Conservation (phyloP, 208 protist genomes). For the Leishmania aethiopica region DNA sequence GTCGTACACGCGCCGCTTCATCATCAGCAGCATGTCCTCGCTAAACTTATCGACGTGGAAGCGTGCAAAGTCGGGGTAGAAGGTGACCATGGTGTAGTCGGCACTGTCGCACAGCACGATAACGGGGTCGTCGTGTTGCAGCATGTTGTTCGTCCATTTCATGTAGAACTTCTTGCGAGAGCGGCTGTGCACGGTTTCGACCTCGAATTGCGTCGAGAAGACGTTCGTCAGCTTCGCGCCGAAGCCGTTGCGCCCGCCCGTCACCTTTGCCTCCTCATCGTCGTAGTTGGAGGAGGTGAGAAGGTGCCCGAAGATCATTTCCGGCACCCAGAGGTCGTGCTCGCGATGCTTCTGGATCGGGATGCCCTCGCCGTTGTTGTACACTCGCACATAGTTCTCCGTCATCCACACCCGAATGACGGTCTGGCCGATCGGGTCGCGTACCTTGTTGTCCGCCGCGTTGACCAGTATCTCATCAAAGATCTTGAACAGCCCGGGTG, state of each 20-base stretch:
- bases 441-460: slow-evolving; percentile 99
- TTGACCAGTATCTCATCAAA: slow-evolving; percentile 99
- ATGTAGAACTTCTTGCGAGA: slow-evolving; percentile 95
- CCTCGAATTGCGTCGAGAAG: slow-evolving; percentile 97
- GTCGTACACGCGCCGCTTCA: slow-evolving; percentile 99
- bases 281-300: slow-evolving; percentile 99
- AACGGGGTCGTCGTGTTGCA: slow-evolving; percentile 87
- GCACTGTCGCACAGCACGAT: slow-evolving; percentile 78
- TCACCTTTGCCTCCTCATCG: slow-evolving; percentile 97
- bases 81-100: slow-evolving; percentile 99
- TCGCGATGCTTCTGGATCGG: slow-evolving; percentile 96
- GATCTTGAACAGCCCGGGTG: slow-evolving; percentile 99
- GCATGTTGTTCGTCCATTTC: slow-evolving; percentile 98
- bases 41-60: slow-evolving; percentile 97
- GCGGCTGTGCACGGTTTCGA: slow-evolving; percentile 97
- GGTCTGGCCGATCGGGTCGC: slow-evolving; percentile 92
- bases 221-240: slow-evolving; percentile 99
- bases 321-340: slow-evolving; percentile 98
- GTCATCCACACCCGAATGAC: slow-evolving; percentile 97
- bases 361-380: slow-evolving; percentile 99
- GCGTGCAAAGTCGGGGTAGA: slow-evolving; percentile 97
- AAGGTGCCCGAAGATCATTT: slow-evolving; percentile 99
- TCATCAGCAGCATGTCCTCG: slow-evolving; percentile 96
- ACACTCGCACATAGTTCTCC: slow-evolving; percentile 95
- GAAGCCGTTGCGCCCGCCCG: slow-evolving; percentile 96